Evolutionary conservation across 345 rosid genomes (phyloP).

Genomic region (Viola odorata): DNA sequence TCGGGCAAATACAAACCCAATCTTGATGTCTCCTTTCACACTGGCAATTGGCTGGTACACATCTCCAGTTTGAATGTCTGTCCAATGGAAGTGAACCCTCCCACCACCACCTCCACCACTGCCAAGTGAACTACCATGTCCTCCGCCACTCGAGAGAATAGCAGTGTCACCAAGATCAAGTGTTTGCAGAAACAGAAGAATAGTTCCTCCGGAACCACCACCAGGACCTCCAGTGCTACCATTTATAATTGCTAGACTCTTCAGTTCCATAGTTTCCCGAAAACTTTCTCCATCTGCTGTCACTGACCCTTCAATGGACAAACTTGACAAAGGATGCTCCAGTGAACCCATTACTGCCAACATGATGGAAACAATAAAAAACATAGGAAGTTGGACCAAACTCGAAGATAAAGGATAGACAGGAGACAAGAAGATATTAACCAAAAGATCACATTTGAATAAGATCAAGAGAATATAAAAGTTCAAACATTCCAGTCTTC

Average conservation of each 20-base stretch:
- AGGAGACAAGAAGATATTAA: neutral
- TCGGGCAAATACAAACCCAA: constrained; percentile 46
- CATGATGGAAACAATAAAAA: constrained; percentile 20
- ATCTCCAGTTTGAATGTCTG: constrained; percentile 94
- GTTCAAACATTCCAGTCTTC: neutral
- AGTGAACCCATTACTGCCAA: constrained; percentile 83
- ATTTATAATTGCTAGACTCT: constrained; percentile 19
- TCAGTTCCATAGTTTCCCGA: constrained; percentile 24
- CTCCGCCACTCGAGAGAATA: constrained; percentile 82
- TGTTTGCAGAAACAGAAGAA: constrained; percentile 64
- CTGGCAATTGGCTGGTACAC: constrained; percentile 95
- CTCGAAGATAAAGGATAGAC: neutral
- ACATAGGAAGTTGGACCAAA: constrained; percentile 8
- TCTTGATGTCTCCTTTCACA: constrained; percentile 63
- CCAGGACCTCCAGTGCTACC: constrained; percentile 55
- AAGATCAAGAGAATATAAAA: neutral
- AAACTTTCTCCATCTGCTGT: constrained; percentile 84
- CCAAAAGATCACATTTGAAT: neutral
- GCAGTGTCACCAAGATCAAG: constrained; percentile 60
- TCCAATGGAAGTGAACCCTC: constrained; percentile 99
- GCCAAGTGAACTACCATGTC: constrained; percentile 70
- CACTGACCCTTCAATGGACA: constrained; percentile 69
- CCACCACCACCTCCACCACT: constrained; percentile 99
- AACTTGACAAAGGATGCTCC: constrained; percentile 87
- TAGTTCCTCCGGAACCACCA: constrained; percentile 96